Evolutionary conservation across 192 early-diverging fungal species (phyloP).

Genomic region (Glomus cerebriforme): DNA sequence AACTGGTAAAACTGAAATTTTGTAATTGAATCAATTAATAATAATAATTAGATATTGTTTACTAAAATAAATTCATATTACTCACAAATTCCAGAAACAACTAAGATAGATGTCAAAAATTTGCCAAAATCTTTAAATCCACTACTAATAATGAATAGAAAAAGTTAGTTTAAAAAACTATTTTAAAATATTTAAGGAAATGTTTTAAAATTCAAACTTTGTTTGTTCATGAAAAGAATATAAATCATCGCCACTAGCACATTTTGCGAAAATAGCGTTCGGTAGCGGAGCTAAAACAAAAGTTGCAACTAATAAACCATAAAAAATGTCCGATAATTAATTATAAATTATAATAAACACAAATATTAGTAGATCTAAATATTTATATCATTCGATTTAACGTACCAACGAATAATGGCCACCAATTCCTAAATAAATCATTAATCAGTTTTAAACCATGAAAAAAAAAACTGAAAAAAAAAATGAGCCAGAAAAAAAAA

Average conservation of each 20-base stretch:
- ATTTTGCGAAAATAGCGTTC: neutral
- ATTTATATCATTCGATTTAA: neutral
- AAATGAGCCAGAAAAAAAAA: neutral
- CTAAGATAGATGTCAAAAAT: neutral
- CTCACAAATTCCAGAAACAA: neutral
- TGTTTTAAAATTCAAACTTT: neutral
- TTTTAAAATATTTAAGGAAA: neutral
- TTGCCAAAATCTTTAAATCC: neutral
- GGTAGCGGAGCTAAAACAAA: neutral
- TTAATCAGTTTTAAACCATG: neutral
- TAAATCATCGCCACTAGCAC: neutral
- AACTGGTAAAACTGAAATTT: neutral
- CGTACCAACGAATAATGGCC: slow-evolving; percentile 10
- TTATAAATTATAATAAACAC: neutral
- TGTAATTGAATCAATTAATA: neutral
- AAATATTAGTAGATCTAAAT: neutral
- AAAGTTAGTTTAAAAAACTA: neutral
- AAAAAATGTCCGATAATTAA: neutral
- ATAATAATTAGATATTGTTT: neutral
- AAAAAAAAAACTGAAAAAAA: neutral
- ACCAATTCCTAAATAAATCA: neutral
- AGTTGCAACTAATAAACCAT: neutral
- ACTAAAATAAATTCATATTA: neutral
- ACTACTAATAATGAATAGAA: neutral
- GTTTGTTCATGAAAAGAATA: neutral